Base-by-base conservation (phyloP, 441 rosid genomes). In the Corymbia citriodora region DNA sequence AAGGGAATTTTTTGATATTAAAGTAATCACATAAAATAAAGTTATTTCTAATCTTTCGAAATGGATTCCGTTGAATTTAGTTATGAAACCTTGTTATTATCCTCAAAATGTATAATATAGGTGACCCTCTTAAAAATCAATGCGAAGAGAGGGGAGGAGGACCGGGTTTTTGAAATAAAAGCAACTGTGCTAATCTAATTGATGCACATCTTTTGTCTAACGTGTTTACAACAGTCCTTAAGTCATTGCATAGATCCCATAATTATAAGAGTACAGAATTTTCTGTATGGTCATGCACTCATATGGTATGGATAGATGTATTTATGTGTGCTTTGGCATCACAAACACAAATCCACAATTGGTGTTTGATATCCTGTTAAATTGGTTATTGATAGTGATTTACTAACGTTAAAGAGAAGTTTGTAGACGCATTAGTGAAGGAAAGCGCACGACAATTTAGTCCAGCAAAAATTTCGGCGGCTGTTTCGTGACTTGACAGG, bases 201-300 rank as follows among this genome's bases (percentile, higher is more conserved):
- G 5, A 63, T 29, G 18, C 18, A 0, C 6, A 0, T 13, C 10
- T 27, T 29, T 29, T 63, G 0, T 27, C 8, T 63, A 12, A 27
- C 4, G 4, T 63, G 33, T 29, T 63, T 63, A 63, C 13, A 63
- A 27, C 13, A 63, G 17, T 16, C 13, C 1, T 63, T 29, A 13
- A 0, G 40, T 63, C 2, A 63, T 63, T 29, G 18, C 18, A 63
- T 13, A 29, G 2, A 2, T 9, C 18, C 31, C 70, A 63, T 1
- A 13, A 29, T 29, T 61, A 29, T 61, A 6, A 29, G 2, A 27
- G 16, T 12, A 27, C 0, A 3, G 0, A 61, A 5, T 27, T 61
- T 27, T 61, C 8, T 27, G 7, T 17, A 29, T 61, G 65, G 4
- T 25, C n/a, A 25, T 25, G n/a, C n/a, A 25, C 29, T 6, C 65